phyloP scores from a whole-genome alignment of 768 basidiomycete genomes.

The Lactifluus volemus region DNA sequence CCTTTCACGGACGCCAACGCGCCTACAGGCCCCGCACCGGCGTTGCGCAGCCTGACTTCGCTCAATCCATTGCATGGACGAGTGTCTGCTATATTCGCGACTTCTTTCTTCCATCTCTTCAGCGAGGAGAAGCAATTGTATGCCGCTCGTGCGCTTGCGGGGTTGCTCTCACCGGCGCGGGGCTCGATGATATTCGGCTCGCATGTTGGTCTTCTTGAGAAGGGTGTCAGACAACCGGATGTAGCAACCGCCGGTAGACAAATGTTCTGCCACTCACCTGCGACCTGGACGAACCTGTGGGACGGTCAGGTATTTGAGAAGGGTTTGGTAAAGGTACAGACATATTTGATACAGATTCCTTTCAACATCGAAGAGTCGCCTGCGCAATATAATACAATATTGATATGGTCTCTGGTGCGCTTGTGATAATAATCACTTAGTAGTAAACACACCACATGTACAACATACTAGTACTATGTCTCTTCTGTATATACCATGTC shows the following conservation, averaged over 20 bases:
- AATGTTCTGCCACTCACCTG: constrained; percentile 15
- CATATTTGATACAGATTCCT: neutral
- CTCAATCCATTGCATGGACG: constrained; percentile 39
- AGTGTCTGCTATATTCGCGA: constrained; percentile 41
- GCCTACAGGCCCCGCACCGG: constrained; percentile 19
- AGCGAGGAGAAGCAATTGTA: constrained; percentile 27
- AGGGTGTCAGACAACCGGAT: neutral
- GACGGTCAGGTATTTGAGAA: constrained; percentile 18
- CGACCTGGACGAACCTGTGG: constrained; percentile 20
- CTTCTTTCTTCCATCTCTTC: constrained; percentile 45
- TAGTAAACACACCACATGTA: neutral
- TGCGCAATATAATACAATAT: neutral
- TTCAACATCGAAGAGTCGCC: neutral
- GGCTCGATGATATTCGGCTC: constrained; percentile 26
- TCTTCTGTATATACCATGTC: neutral
- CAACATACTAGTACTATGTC: neutral
- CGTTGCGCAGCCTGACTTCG: constrained; percentile 29
- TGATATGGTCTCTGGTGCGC: neutral
- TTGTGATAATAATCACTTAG: neutral
- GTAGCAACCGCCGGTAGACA: no score
- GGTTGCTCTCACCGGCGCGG: constrained; percentile 32
- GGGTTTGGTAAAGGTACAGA: constrained; percentile 15
- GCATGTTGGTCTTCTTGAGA: neutral
- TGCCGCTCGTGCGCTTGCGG: constrained; percentile 34
- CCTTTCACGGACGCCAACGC: constrained; percentile 22